Conservation (phyloP, 2,329 filamentous ascomycete species). For the Massarina eburnea region DNA sequence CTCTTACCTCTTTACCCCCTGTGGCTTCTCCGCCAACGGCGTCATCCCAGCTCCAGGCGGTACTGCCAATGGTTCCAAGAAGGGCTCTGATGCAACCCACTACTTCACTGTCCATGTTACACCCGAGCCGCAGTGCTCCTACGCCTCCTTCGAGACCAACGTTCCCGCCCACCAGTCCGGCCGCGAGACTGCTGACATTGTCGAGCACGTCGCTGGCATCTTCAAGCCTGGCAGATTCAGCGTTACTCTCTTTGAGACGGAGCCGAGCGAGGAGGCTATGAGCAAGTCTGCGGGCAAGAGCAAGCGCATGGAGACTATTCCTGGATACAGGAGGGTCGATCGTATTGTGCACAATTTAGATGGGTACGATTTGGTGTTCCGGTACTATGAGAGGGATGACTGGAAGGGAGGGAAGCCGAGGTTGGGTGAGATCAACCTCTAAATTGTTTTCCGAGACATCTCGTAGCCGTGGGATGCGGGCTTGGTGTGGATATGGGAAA, state of each 20-base stretch:
- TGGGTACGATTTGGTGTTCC: conserved; percentile 94
- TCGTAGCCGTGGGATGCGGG: not conserved
- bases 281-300: conserved; percentile 45
- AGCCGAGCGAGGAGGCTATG: conserved; percentile 52
- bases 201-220: conserved; percentile 91
- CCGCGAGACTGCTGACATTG: conserved; percentile 83
- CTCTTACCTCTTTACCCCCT: conserved; percentile 93
- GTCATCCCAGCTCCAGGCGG: conserved; percentile 75
- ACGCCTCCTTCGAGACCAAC: conserved; percentile 97
- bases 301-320: conserved; percentile 71
- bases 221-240: conserved; percentile 98
- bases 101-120: conserved; percentile 99
- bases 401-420: conserved; percentile 68
- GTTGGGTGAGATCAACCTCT: conserved; percentile 53
- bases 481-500: too few relatives aligned
- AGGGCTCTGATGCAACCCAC: conserved; percentile 55
- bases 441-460: not conserved
- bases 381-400: conserved; percentile 90
- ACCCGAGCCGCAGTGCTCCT: conserved; percentile 94
- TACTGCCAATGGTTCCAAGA: conserved; percentile 49
- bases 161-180: conserved; percentile 87
- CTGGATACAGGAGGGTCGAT: conserved; percentile 86
- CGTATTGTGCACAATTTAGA: conserved; percentile 97
- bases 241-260: conserved; percentile 93
- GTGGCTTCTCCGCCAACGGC: conserved; percentile 95